Evolutionary conservation across 2,329 filamentous ascomycete genomes (phyloP).

Genomic region (Rhexocercosporidium sp.): DNA sequence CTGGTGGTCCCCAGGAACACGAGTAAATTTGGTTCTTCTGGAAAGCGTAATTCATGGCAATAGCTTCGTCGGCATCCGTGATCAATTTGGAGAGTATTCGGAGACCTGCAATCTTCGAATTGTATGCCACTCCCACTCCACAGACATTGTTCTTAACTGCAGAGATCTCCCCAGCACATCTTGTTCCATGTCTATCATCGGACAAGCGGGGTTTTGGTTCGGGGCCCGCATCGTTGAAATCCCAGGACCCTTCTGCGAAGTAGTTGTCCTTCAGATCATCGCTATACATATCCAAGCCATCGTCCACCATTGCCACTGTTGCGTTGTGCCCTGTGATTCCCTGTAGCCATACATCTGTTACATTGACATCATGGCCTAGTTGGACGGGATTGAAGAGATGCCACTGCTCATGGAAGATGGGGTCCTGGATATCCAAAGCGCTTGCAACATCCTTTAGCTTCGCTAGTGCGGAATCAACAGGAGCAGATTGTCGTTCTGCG

Average conservation of each 20-base stretch:
- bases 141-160: constrained; percentile 93
- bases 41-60: constrained; percentile 89
- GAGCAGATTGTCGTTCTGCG: constrained; percentile 30
- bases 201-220: constrained; percentile 82
- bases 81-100: constrained; percentile 92
- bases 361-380: constrained; percentile 89
- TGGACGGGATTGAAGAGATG: constrained; percentile 87
- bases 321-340: constrained; percentile 89
- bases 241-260: constrained; percentile 89
- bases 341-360: constrained; percentile 90
- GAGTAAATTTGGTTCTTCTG: constrained; percentile 97
- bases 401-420: constrained; percentile 95
- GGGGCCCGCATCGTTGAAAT: constrained; percentile 86
- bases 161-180: constrained; percentile 92
- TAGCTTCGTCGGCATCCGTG: constrained; percentile 88
- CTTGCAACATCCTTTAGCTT: constrained; percentile 65
- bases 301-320: constrained; percentile 93
- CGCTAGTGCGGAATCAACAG: constrained; percentile 51
- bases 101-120: constrained; percentile 87
- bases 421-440: constrained; percentile 79
- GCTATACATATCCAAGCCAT: constrained; percentile 95
- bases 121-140: constrained; percentile 93
- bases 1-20: constrained; percentile 96
- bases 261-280: constrained; percentile 92
- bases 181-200: constrained; percentile 90